Conservation (phyloP, 495 filamentous ascomycete genomes). For the Tetracladium marchalianum region DNA sequence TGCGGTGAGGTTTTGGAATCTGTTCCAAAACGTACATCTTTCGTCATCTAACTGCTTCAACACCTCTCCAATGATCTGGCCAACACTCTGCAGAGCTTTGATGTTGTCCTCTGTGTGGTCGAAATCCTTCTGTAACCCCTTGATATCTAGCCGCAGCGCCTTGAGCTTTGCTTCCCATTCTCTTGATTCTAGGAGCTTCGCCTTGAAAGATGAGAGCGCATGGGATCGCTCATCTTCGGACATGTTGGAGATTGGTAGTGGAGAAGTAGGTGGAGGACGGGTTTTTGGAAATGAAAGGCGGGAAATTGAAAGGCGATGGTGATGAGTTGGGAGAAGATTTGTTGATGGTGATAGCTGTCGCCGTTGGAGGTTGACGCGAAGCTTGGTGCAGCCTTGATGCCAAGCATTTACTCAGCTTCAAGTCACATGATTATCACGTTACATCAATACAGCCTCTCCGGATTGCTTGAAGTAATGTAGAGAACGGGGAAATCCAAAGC, state of each 20-base stretch:
- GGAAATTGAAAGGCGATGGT: too few relatives aligned
- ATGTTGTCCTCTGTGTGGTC: constrained; percentile 98
- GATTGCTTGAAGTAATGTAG: too few relatives aligned
- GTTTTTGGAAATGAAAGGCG: too few relatives aligned
- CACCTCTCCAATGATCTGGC: constrained; percentile 98
- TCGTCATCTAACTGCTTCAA: constrained; percentile 98
- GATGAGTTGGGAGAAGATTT: background rate
- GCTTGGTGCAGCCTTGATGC: constrained; percentile 2
- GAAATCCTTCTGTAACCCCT: constrained; percentile 86
- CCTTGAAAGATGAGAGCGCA: constrained; percentile 81
- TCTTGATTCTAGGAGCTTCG: constrained; percentile 87
- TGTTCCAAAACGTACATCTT: constrained; percentile 60
- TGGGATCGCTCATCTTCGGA: constrained; percentile 59
- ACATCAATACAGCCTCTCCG: too few relatives aligned
- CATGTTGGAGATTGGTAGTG: constrained; percentile 9
- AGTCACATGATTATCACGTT: too few relatives aligned
- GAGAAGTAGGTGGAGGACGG: too few relatives aligned
- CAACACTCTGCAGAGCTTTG: constrained; percentile 97
- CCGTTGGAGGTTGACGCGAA: constrained; percentile 4
- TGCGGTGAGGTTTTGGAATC: background rate
- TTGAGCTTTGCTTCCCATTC: constrained; percentile 99
- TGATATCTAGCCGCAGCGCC: constrained; percentile 83
- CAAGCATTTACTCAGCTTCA: too few relatives aligned
- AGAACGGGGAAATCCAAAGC: too few relatives aligned
- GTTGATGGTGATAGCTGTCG: background rate